Evolutionary conservation across 2,329 filamentous ascomycete species (phyloP), one percentile per base, ranked within the genome.

Genomic region (Cladosporium austrohemisphaericum): DNA sequence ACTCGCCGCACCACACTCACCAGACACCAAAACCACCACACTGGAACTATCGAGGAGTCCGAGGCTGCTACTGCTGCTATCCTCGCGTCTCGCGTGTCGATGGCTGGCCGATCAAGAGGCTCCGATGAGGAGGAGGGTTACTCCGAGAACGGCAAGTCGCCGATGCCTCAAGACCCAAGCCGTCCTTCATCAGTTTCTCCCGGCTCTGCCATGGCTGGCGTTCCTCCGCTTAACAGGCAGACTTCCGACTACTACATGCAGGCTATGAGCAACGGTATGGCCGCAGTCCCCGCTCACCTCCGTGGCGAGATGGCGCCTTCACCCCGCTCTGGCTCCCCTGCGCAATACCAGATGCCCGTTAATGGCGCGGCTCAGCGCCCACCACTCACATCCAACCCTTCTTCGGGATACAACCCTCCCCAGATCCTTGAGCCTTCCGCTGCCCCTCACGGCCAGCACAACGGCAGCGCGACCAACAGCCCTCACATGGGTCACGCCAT

Each of bases 1-100:
- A 98, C 93, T 8, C 85, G 93, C 50, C 86, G 92, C 56, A 97
- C 93, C 1, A 97, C 93, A 2, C 76, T 98, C 54, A 98, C 92
- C 2, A 83, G 93, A 43, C 93, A 98, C 66, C 90, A 96, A 71
- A 95, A 95, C 60, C 88, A 95, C 62, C 93, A 97, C 68, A 94
- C 87, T 16, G 93, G 92, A 33, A 96, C 91, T 0, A 87, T 96
- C 13, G 92, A 96, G 67, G 92, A 97, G 68, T 89, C 92, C 7
- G 90, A 90, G 2, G 88, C 84, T 3, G 88, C 90, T 4, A 95
- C 90, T 0, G 90, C 88, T 26, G 90, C 90, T 33, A 91, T 88
- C 44, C 76, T 96, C 57, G 88, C 90, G 9, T 74, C 73, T 33
- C 71, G 74, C 52, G 71, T 71, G 6, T 63, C 61, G 8, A 62